Evolutionary conservation across 371 early-diverging fungal genomes (phyloP), one percentile per base, ranked within the genome.

Genomic region (Dinochytrium kinnereticum): DNA sequence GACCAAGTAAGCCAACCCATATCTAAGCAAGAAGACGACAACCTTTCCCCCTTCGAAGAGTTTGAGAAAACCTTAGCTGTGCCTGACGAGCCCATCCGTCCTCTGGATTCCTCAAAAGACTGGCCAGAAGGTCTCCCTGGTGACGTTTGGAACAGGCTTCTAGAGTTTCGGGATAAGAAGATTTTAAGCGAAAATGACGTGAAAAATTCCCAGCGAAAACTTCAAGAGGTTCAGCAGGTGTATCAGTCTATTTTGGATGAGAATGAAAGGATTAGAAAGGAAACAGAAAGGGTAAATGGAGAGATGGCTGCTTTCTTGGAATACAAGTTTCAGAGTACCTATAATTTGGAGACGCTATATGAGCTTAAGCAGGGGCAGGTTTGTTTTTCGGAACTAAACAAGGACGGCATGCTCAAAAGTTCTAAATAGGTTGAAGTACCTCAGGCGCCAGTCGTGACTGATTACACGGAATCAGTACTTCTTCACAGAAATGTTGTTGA

Each of bases 401-500:
- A n/a, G n/a, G n/a, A n/a, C n/a, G n/a, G n/a, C n/a, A n/a, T n/a
- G n/a, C n/a, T n/a, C n/a, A n/a, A n/a, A n/a, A n/a, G n/a, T n/a
- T n/a, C n/a, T n/a, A n/a, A n/a, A n/a, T 59, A 85, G 82, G 89
- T 89, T 2, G 89, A 89, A 77, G 85, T 87, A 0, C 80, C 85
- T 7, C 87, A 86, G 61, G 76, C 82, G 1, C 86, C 87, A 2
- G 85, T 89, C 1, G 84, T 89, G 36, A 89, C 89, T 0, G 87
- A 89, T 72, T 89, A 88, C 76, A 68, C 80, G 19, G 83, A 83
- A 40, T 85, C 87, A 0, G 78, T 82, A 1, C 66, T 89, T 61
- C 78, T 89, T 21, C 82, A 86, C 71, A 75, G 86, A 10, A 50
- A 55, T 7, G 82, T 79, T 1, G 84, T 89, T 13, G 87, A 89